Evolutionary conservation across 2,329 filamentous ascomycete species (phyloP).

Genomic region (Claviceps digitariae): DNA sequence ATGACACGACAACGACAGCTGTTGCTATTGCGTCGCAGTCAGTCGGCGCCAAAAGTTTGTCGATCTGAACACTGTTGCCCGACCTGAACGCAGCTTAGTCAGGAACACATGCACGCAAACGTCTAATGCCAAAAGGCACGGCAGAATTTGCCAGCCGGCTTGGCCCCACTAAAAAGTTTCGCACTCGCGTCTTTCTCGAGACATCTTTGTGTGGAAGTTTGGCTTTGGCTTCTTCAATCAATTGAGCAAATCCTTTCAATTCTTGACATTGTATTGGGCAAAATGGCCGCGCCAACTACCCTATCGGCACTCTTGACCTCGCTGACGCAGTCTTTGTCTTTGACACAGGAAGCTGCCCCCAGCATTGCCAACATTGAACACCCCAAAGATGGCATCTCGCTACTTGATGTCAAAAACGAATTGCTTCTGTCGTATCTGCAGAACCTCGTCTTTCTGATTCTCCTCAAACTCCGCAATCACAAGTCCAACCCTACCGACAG

Average conservation of each 20-base stretch:
- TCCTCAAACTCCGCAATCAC: constrained; percentile 60
- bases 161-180: constrained; percentile 13
- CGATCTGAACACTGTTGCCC: constrained; percentile 4
- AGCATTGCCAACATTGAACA: constrained; percentile 50
- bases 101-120: not conserved
- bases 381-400: constrained; percentile 78
- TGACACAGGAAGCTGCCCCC: constrained; percentile 54
- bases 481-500: constrained; percentile 14
- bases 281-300: constrained; percentile 35
- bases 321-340: constrained; percentile 43
- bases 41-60: not conserved
- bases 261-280: constrained; percentile 5
- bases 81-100: constrained; percentile 10
- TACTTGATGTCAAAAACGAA: constrained; percentile 93
- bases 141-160: not conserved
- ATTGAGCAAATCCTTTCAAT: not conserved
- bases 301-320: constrained; percentile 38
- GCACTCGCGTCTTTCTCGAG: not conserved
- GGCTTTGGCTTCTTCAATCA: too few relatives aligned
- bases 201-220: too few relatives aligned
- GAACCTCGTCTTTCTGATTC: constrained; percentile 76
- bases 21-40: not conserved
- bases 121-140: too few relatives aligned
- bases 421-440: constrained; percentile 93
- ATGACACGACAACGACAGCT: not conserved